phyloP scores from a whole-genome alignment of 2,329 filamentous ascomycete genomes.

The Trichoderma endophyticum region DNA sequence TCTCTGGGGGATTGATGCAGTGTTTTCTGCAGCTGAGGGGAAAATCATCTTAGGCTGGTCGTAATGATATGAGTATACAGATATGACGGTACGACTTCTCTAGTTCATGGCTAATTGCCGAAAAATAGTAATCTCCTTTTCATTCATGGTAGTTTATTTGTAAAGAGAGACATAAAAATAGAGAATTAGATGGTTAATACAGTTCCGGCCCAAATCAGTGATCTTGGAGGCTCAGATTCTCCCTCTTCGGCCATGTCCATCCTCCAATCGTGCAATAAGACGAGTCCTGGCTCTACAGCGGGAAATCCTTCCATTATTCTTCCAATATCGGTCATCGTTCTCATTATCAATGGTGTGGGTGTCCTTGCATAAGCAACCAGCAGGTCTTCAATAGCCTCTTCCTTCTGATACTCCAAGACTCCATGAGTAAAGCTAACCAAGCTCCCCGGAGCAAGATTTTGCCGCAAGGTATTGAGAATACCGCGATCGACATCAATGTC shows the following conservation, averaged over 20 bases:
- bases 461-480: neutral
- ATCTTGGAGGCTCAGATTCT: neutral
- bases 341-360: neutral
- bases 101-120: neutral
- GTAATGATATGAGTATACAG: neutral
- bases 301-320: neutral
- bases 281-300: neutral
- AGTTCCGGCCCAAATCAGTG: neutral
- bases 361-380: neutral
- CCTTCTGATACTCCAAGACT: neutral
- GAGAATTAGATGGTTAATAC: neutral
- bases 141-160: rapidly evolving
- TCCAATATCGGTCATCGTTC: neutral
- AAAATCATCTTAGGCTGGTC: neutral
- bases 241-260: conserved; percentile 12
- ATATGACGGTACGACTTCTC: neutral
- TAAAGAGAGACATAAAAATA: neutral
- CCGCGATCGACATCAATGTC: neutral
- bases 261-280: neutral
- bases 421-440: neutral
- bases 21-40: neutral
- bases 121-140: too few species aligned
- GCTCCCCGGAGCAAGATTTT: neutral
- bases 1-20: neutral
- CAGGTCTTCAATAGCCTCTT: neutral